phyloP scores from a whole-genome alignment of 108 stramenopile genomes.

The Cyclostephanos tholiformis region DNA sequence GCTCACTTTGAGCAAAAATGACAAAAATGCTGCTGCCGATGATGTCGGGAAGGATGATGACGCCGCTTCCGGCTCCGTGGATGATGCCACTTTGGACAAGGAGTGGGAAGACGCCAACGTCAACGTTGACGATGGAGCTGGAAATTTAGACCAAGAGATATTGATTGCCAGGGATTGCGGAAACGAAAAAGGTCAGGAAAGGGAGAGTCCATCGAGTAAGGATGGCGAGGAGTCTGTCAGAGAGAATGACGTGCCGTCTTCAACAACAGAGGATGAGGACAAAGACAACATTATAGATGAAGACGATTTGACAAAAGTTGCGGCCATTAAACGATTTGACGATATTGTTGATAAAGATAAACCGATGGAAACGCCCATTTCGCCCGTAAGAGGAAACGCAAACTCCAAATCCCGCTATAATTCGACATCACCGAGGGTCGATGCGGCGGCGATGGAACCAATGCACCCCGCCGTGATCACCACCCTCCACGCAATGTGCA shows the following conservation, averaged over 20 bases:
- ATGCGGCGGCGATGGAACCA: constrained; percentile 54
- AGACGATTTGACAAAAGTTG: constrained; percentile 22
- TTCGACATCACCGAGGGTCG: constrained; percentile 12
- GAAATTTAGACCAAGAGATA: constrained; percentile 19
- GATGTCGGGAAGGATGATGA: constrained; percentile 8
- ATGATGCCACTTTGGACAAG: background rate
- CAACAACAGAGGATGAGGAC: background rate
- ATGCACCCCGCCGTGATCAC: constrained; percentile 67
- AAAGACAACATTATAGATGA: background rate
- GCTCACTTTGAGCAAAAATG: background rate
- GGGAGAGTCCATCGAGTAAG: background rate
- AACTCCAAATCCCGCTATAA: background rate
- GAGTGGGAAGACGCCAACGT: constrained; percentile 21
- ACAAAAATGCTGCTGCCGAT: background rate
- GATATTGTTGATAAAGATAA: constrained; percentile 23
- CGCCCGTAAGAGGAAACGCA: background rate
- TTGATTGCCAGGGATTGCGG: constrained; percentile 5
- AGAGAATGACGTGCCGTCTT: background rate
- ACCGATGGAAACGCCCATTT: constrained; percentile 8
- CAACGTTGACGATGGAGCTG: constrained; percentile 33
- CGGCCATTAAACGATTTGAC: constrained; percentile 28
- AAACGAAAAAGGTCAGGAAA: background rate
- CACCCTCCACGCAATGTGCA: constrained; percentile 41
- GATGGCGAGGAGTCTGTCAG: background rate
- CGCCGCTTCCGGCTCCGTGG: background rate